Percentiles rank a stretch among this genome's conserved stretches.
These are phyloP conservation scores for Nitzschia sp. DNA, from an alignment of 108 stramenopile genomes.

Conservation along the genomic window DNA sequence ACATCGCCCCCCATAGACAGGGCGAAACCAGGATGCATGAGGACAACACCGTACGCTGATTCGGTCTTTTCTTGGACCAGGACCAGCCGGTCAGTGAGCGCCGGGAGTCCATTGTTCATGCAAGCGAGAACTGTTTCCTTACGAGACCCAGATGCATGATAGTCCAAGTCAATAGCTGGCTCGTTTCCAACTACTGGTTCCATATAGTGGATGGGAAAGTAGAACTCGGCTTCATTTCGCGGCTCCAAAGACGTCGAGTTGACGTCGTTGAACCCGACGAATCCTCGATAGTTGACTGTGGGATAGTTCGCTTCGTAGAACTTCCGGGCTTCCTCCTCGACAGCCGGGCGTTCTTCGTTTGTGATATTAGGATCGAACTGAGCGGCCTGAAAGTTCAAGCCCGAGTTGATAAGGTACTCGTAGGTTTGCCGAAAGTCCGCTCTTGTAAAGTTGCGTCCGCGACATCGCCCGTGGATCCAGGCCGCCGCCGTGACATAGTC, in stretches of 20 bases:
- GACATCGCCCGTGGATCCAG: constrained; percentile 21
- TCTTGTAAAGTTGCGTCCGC: constrained; percentile 8
- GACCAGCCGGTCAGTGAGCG: constrained; percentile 1
- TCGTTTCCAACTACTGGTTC: constrained; percentile 16
- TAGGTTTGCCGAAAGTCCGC: constrained; percentile 16
- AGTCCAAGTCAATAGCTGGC: constrained; percentile 11
- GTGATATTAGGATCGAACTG: constrained; percentile 25
- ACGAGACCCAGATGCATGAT: not conserved
- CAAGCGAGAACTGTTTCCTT: not conserved
- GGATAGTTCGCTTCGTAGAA: constrained; percentile 30
- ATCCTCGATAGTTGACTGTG: constrained; percentile 30
- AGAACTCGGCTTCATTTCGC: constrained; percentile 13
- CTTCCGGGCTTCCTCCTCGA: constrained; percentile 32
- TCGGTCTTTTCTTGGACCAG: not conserved
- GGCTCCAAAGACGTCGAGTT: not conserved
- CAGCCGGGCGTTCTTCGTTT: constrained; percentile 22
- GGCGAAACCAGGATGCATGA: constrained; percentile 19
- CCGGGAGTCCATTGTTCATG: not conserved
- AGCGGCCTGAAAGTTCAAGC: not conserved
- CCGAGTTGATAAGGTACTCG: constrained; percentile 17
- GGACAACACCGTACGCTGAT: not conserved
- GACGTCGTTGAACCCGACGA: constrained; percentile 23
- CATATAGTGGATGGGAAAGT: constrained; percentile 22
- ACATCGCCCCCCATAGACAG: not conserved
- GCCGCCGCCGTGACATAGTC: constrained; percentile 23